Base-by-base conservation (phyloP, 2,329 filamentous ascomycete species). In the Trichoderma sp. region DNA sequence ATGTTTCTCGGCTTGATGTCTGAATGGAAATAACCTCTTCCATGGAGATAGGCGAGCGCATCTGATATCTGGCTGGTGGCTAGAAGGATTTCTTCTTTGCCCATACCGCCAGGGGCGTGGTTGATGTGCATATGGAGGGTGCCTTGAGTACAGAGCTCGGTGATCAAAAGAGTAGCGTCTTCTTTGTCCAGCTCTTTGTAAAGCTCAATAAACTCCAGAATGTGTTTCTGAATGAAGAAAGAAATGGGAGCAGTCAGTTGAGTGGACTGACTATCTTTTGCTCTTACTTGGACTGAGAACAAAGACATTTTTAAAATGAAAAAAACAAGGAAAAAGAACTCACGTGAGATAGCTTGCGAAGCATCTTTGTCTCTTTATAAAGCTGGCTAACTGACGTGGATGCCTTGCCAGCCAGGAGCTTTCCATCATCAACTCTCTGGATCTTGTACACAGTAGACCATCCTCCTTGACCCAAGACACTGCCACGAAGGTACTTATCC, bases 1-100 rank as follows among this genome's bases (percentile, higher is more conserved):
- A 79, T 75, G 59, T 79, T 79, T 5, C 73, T 71, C 0, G 77
- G 77, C 64, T 79, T 79, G 43, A 79, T 28, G 51, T 79, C 78
- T 0, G 73, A 73, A 58, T 79, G 78, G 18, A 75, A 76, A 1
- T 75, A 69, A 0, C 64, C 68, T 28, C 58, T 37, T 1, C 14
- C 34, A 24, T 79, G 78, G 0, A 79, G 67, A 52, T 76, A 78
- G 18, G 71, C 70, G 5, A 79, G 66, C 0, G 75, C 78, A 3
- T 63, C 68, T 0, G 73, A 64, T 1, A 76, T 59, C 52, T 79
- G 78, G 0, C 61, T 54, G 30, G 74, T 56, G 3, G 75, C 72
- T 1, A 66, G 69, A 0, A 77, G 43, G 1, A 74, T 71, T 5
- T 76, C 73, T 0, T 32, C 52, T 11, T 70, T 69, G 0, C 46